phyloP scores from a whole-genome alignment of 768 basidiomycete genomes.

The Boletus pseudopeckii region DNA sequence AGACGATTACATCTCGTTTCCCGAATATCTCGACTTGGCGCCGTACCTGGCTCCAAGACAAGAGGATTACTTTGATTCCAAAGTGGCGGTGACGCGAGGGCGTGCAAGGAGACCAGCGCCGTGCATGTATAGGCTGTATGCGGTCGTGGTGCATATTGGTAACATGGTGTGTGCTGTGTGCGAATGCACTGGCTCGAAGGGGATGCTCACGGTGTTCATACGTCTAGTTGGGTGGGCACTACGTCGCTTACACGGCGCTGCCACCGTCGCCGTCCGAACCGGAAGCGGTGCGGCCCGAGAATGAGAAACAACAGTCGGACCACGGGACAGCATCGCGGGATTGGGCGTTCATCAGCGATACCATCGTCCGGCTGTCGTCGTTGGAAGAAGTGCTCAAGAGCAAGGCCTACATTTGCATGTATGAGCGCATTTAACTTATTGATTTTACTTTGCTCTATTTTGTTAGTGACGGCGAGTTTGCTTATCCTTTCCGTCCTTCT shows the following conservation, averaged over 20 bases:
- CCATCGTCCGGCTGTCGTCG: slow-evolving; percentile 71
- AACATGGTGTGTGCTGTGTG: slow-evolving; percentile 61
- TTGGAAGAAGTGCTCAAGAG: slow-evolving; percentile 88
- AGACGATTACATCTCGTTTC: slow-evolving; percentile 90
- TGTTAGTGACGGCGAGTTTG: neutral
- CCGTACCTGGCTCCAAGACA: slow-evolving; percentile 84
- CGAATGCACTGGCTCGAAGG: neutral
- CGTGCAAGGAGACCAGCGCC: slow-evolving; percentile 28
- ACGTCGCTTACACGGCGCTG: slow-evolving; percentile 79
- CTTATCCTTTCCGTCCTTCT: neutral
- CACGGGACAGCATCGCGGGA: slow-evolving; percentile 37
- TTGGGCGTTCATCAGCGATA: slow-evolving; percentile 95
- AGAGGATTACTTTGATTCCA: slow-evolving; percentile 62
- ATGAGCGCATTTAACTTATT: slow-evolving; percentile 59
- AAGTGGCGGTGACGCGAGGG: slow-evolving; percentile 20
- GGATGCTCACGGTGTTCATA: neutral
- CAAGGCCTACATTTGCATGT: slow-evolving; percentile 94
- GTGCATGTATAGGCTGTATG: slow-evolving; percentile 70
- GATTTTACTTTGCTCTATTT: neutral
- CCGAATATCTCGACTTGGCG: slow-evolving; percentile 76
- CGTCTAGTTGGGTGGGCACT: slow-evolving; percentile 79
- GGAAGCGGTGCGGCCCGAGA: slow-evolving; percentile 2
- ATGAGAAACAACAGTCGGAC: slow-evolving; percentile 8
- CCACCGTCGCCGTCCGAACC: slow-evolving; percentile 37
- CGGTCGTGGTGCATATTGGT: slow-evolving; percentile 83